These are phyloP conservation scores for Exserohilum rostratum DNA, from an alignment of 2,329 filamentous ascomycete genomes.

Conservation along the genomic window DNA sequence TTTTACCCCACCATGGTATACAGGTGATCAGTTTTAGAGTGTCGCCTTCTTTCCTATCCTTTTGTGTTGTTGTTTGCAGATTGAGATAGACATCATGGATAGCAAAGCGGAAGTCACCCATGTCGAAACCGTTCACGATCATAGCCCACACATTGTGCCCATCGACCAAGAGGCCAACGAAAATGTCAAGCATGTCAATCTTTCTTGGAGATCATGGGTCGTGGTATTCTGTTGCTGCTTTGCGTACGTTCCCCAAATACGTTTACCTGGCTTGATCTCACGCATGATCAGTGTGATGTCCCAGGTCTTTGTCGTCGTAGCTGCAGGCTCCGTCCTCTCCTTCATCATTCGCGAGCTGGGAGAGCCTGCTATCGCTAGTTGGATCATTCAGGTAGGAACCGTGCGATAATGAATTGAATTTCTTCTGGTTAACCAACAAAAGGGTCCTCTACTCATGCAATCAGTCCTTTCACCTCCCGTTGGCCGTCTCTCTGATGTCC, in stretches of 20 bases:
- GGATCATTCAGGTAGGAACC: slow-evolving; percentile 59
- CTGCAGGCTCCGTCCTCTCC: slow-evolving; percentile 61
- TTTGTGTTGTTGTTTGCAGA: neutral
- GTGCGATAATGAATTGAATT: fast-evolving
- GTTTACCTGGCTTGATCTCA: slow-evolving; percentile 22
- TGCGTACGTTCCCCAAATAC: slow-evolving; percentile 26
- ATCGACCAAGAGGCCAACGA: slow-evolving; percentile 39
- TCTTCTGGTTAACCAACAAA: neutral
- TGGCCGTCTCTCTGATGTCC: slow-evolving; percentile 62
- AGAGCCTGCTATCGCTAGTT: slow-evolving; percentile 57
- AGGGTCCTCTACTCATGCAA: slow-evolving; percentile 65
- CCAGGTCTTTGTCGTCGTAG: slow-evolving; percentile 63
- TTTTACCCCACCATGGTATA: slow-evolving; percentile 3
- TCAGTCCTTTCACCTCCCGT: slow-evolving; percentile 62
- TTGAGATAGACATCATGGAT: slow-evolving; percentile 19
- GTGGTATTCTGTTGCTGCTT: slow-evolving; percentile 60
- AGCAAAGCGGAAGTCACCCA: slow-evolving; percentile 23
- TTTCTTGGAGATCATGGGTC: slow-evolving; percentile 63
- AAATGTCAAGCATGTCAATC: slow-evolving; percentile 50
- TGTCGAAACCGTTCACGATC: slow-evolving; percentile 19
- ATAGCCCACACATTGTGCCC: slow-evolving; percentile 27
- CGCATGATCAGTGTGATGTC: slow-evolving; percentile 51
- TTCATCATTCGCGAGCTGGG: slow-evolving; percentile 63
- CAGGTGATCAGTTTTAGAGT: neutral
- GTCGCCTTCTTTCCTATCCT: neutral